Evolutionary conservation across 2,329 filamentous ascomycete species (phyloP), one percentile per base, ranked within the genome.

Genomic region (Fusarium sambucinum): DNA sequence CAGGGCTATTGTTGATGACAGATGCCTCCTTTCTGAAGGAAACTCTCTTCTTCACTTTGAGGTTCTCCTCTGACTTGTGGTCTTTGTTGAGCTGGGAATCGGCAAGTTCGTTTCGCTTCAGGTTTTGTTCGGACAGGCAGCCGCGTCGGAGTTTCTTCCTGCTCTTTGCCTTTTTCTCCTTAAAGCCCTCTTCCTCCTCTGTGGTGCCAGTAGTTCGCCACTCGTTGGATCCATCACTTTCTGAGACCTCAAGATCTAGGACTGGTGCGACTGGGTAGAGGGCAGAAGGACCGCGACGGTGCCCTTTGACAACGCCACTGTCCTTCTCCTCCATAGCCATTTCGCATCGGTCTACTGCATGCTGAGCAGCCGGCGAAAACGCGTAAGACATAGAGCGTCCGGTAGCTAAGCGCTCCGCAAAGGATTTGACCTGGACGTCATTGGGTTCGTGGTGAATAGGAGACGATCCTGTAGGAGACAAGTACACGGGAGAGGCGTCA

Each of bases 341-440:
- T 35, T 59, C 55, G 23, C 59, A 68, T 17, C 68, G 38, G 6
- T 54, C 38, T 17, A 51, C 63, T n/a, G 63, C 69, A 19, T 51
- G 32, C 4, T 53, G 44, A 25, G 61, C 66, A n/a, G 53, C 44
- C 4, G 27, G 47, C 8, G 67, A 53, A 38, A 65, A 68, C 3
- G 44, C 35, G 25, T 47, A 48, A 3, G 59, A 50, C 23, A 59
- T 17, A 2, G 55, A 30, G n/a, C 55, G 55, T 12, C 30, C 32
- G 14, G 8, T 21, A 13, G 55, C 50, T 8, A 71, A 51, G 11
- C 65, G 68, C 4, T 66, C 40, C 7, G 55, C 27, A 17, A 69
- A 71, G 13, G 51, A 59, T 6, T 50, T 29, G 2, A 54, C 30
- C 11, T 42, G 40, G n/a, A 56, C 21, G 2, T 44, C 38, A 14